Base-by-base conservation (phyloP, 1,284 basidiomycete genomes). In the Naganishia sp. region DNA sequence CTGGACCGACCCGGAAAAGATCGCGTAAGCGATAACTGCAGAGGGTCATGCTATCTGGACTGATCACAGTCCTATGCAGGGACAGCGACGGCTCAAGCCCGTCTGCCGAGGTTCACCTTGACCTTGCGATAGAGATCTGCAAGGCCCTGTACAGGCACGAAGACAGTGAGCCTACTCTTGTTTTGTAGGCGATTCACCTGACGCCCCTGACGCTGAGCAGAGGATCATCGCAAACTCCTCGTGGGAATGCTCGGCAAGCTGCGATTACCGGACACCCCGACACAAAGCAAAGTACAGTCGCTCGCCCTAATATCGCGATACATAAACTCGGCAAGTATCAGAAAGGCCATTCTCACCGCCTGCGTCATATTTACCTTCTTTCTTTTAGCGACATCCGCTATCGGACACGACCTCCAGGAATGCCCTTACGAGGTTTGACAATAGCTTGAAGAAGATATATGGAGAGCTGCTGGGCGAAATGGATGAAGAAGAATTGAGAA, bases 1-100 rank as follows among this genome's bases (percentile, higher is more conserved):
- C 73, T 99, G 95, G 95, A 92, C 90, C 1, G 90, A 97, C 77
- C 91, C 94, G 0, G 83, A 86, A 72, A 94, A 92, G 75, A 85
- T 85, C 35, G 84, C 88, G 83, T 91, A 73, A 75, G 86, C 84
- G 65, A 55, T 69, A 35, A 11, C n/a, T 2, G 15, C 3, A 39
- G 7, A 23, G 32, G 47, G n/a, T 21, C 17, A 13, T 15, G 18
- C 10, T 39, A 67, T 66, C 6, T n/a, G 17, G 18, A 54, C 62
- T 61, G 13, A 56, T 21, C 47, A 39, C 13, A 55, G 6, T 2
- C 18, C n/a, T 55, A 2, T 51, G 10, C 57, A 80, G 81, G 2
- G 76, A 80, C n/a, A 69, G 72, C 42, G 78, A 80, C 11, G 75
- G 75, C 1, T 70, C 74, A 13, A 58, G 71, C 28, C 57, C 73